Conservation (phyloP, 352 stramenopile species). For the Globisporangium alternatum region DNA sequence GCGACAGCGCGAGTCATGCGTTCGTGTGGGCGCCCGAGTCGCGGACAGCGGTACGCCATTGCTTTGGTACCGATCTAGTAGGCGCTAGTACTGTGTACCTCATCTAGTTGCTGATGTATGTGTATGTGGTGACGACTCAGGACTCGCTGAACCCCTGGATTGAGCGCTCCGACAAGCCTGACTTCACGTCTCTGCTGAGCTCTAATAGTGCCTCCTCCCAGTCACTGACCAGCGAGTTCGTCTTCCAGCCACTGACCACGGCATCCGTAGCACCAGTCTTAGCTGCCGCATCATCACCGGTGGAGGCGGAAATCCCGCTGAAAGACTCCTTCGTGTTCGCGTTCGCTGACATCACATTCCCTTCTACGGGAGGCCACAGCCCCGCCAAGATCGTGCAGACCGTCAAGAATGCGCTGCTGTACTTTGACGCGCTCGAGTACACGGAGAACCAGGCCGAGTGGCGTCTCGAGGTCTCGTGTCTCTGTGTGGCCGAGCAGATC, state of each 20-base stretch:
- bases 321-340: constrained; percentile 11
- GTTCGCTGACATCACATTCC: constrained; percentile 21
- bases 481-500: constrained; percentile 68
- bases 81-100: background rate
- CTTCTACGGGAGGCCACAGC: constrained; percentile 20
- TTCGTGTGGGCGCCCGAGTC: constrained; percentile 8
- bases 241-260: background rate
- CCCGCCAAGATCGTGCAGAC: constrained; percentile 46
- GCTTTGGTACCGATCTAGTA: no score
- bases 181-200: constrained; percentile 5
- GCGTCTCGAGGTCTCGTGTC: constrained; percentile 46
- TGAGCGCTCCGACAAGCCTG: background rate
- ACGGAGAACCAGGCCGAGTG: constrained; percentile 25
- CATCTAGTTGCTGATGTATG: background rate
- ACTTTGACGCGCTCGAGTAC: constrained; percentile 35
- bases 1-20: constrained; percentile 13
- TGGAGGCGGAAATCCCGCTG: constrained; percentile 3
- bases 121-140: background rate
- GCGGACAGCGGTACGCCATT: background rate
- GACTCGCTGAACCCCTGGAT: constrained; percentile 10
- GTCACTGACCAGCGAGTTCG: background rate
- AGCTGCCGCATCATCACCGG: background rate
- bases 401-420: constrained; percentile 27
- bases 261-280: background rate
- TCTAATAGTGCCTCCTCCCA: background rate